Conservation (phyloP, 176 grass and related monocot genomes). For the Zoysia pacifica region DNA sequence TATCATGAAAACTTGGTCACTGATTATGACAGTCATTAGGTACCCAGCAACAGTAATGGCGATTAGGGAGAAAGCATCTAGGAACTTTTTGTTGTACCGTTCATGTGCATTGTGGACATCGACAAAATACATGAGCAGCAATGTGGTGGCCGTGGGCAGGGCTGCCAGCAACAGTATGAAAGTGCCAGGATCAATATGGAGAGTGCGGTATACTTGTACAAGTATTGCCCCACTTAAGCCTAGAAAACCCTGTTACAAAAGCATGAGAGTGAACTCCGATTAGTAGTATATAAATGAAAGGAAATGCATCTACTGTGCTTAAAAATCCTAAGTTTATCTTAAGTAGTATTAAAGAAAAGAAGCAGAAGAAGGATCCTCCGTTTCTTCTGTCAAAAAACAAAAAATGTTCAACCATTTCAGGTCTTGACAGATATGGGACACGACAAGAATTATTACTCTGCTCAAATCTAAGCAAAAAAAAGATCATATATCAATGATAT, state of each 20-base stretch:
- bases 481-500: neutral
- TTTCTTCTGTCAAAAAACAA: neutral
- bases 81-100: constrained; percentile 66
- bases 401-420: neutral
- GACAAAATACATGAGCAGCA: constrained; percentile 75
- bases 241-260: constrained; percentile 69
- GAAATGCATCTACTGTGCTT: neutral
- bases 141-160: constrained; percentile 60
- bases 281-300: neutral
- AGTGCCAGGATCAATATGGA: constrained; percentile 45
- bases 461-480: neutral
- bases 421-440: neutral
- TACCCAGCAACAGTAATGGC: constrained; percentile 68
- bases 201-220: constrained; percentile 60
- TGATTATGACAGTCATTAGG: constrained; percentile 88
- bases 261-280: neutral
- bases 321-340: neutral
- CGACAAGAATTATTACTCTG: neutral
- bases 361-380: neutral
- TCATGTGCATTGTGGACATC: constrained; percentile 41
- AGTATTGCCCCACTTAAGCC: constrained; percentile 90
- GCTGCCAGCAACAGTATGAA: constrained; percentile 84
- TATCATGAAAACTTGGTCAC: constrained; percentile 50
- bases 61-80: constrained; percentile 78
- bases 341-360: neutral